A percentile compares a stretch with the other conserved stretches of the same genome.
phyloP scores from a whole-genome alignment of 371 early-diverging fungal genomes.

The Chytridiales sp. region DNA sequence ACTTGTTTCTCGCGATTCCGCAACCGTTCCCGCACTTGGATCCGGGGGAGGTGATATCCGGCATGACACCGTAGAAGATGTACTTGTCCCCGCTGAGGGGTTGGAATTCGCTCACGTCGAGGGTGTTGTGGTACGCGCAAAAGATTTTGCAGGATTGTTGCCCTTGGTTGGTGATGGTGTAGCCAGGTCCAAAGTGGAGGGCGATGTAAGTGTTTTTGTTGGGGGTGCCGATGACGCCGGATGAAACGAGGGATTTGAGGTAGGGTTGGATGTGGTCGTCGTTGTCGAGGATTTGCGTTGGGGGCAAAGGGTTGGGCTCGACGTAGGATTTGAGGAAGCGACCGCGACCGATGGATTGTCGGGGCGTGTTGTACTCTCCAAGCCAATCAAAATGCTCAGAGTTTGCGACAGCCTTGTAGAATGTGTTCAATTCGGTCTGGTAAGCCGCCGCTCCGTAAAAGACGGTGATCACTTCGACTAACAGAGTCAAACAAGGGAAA shows the following conservation, averaged over 20 bases:
- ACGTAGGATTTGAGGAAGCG: conserved; percentile 2
- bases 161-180: conserved; percentile 14
- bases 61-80: conserved; percentile 37
- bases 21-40: conserved; percentile 21
- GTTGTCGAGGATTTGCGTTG: conserved; percentile 8
- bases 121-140: conserved; percentile 29
- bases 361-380: not conserved
- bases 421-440: conserved; percentile 2
- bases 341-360: conserved; percentile 11
- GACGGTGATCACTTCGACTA: too few species aligned
- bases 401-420: conserved; percentile 8
- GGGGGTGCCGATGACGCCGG: conserved; percentile 18
- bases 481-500: too few species aligned
- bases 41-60: conserved; percentile 17
- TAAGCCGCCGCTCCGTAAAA: conserved; percentile 9
- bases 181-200: conserved; percentile 31
- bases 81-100: conserved; percentile 10
- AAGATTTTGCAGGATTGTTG: conserved; percentile 15
- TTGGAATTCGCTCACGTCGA: conserved; percentile 19
- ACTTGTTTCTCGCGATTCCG: conserved; percentile 16
- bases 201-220: conserved; percentile 25
- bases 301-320: not conserved
- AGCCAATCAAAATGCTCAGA: conserved; percentile 8
- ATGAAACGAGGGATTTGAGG: conserved; percentile 13
- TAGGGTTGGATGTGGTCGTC: conserved; percentile 7